Percentiles rank a stretch among this genome's conserved stretches.
Conservation (phyloP, 1,284 basidiomycete species). For the Ganoderma meredithae region DNA sequence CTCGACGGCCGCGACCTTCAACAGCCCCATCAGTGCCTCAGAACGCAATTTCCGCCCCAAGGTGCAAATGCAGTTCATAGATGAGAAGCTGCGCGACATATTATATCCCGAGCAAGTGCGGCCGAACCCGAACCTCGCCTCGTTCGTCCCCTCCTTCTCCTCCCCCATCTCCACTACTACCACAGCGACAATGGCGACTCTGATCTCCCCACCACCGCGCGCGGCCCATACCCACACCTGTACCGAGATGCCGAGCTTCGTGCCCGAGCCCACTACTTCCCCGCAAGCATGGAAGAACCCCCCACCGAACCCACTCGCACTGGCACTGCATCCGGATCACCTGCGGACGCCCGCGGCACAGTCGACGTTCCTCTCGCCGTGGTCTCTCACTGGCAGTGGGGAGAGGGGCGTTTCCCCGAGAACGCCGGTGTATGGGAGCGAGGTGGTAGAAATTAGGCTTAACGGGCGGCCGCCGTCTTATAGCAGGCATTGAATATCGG, state of each 20-base stretch:
- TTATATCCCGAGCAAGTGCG: background rate
- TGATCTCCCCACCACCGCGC: constrained; percentile 14
- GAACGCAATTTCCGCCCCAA: background rate
- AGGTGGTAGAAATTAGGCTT: background rate
- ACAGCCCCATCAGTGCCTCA: background rate
- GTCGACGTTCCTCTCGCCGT: constrained; percentile 3
- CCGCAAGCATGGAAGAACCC: constrained; percentile 21
- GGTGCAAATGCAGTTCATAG: background rate
- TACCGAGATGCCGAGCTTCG: background rate
- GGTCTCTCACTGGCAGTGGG: background rate
- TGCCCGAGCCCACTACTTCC: background rate
- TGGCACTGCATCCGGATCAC: too few species aligned
- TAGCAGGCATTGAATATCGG: background rate
- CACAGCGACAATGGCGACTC: background rate
- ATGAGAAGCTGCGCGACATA: constrained; percentile 4
- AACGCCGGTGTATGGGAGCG: background rate
- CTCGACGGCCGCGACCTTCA: background rate
- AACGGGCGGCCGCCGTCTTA: background rate
- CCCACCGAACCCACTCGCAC: constrained; percentile 22
- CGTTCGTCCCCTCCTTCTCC: background rate
- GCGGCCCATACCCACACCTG: constrained; percentile 1
- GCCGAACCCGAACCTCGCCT: background rate
- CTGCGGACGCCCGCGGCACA: background rate
- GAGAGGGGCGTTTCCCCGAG: background rate
- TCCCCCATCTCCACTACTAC: background rate